Evolutionary conservation across 2,329 filamentous ascomycete genomes (phyloP).

Genomic region (Microcyclospora pomicola): DNA sequence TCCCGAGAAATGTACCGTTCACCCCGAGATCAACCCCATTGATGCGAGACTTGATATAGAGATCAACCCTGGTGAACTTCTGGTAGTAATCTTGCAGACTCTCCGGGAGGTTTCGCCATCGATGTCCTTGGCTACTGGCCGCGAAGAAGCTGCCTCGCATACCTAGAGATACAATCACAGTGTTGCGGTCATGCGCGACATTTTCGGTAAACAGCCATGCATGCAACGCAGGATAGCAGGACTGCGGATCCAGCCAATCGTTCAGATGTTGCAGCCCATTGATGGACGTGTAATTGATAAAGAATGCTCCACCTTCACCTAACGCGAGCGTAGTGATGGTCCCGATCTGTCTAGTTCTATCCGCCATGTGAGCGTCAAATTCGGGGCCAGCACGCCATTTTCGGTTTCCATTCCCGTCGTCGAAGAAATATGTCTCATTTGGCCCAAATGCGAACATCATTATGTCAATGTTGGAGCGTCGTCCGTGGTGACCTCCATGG

Average conservation of each 20-base stretch:
- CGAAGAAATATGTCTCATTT: neutral
- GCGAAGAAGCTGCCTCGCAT: neutral
- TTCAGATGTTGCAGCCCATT: neutral
- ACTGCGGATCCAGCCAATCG: neutral
- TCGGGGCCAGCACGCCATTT: neutral
- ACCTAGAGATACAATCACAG: neutral
- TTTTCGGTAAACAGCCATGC: neutral
- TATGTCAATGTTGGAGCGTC: neutral
- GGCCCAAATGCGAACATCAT: neutral
- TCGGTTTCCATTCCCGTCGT: constrained; percentile 1
- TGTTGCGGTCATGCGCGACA: neutral
- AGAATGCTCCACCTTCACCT: constrained; percentile 1
- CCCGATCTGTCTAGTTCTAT: neutral
- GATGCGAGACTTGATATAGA: neutral
- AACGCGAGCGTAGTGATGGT: neutral
- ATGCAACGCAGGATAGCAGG: neutral
- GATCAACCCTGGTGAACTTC: constrained; percentile 1
- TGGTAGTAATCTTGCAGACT: neutral
- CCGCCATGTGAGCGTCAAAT: neutral
- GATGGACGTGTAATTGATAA: neutral
- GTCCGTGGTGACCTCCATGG: no score
- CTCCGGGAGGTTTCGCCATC: constrained; percentile 1
- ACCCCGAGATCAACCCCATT: neutral
- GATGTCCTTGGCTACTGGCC: neutral
- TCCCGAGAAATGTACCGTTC: neutral